phyloP scores from a whole-genome alignment of 768 basidiomycete species.

The Lentinula sp. region DNA sequence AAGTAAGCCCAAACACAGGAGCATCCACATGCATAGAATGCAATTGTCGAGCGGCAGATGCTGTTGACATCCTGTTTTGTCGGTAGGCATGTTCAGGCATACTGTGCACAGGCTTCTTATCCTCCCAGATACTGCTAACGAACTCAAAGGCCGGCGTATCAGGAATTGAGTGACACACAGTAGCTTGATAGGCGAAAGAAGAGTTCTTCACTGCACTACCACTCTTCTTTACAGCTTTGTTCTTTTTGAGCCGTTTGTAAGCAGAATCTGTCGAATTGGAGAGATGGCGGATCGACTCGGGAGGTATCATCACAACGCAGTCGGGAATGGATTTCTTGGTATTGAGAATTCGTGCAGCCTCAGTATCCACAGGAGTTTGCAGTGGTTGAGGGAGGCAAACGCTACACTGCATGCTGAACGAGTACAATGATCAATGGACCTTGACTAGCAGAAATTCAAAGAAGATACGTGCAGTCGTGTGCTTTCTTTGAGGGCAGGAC shows the following conservation, averaged over 20 bases:
- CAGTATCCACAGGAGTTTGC: slow-evolving; percentile 16
- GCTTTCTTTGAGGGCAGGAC: slow-evolving; percentile 34
- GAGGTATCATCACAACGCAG: slow-evolving; percentile 40
- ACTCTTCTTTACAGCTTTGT: slow-evolving; percentile 25
- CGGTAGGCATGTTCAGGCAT: slow-evolving; percentile 49
- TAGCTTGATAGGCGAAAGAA: slow-evolving; percentile 47
- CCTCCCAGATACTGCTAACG: slow-evolving; percentile 50
- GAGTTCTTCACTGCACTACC: slow-evolving; percentile 33
- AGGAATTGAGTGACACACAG: slow-evolving; percentile 41
- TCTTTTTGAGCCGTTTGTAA: slow-evolving; percentile 40
- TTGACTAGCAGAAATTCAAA: background rate
- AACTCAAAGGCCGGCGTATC: slow-evolving; percentile 46
- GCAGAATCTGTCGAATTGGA: slow-evolving; percentile 38
- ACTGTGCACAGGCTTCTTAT: slow-evolving; percentile 49
- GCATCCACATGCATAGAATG: slow-evolving; percentile 37
- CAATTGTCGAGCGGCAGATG: slow-evolving; percentile 43
- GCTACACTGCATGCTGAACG: slow-evolving; percentile 38
- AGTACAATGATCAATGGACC: background rate
- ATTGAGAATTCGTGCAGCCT: slow-evolving; percentile 32
- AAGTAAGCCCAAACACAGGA: slow-evolving; percentile 49
- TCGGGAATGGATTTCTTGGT: slow-evolving; percentile 45
- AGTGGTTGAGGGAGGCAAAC: slow-evolving; percentile 43
- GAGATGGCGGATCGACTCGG: slow-evolving; percentile 28
- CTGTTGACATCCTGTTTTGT: slow-evolving; percentile 52
- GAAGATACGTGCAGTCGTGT: slow-evolving; percentile 30